phyloP scores from a whole-genome alignment of 805 yeast species.

The Candida schatavii region DNA sequence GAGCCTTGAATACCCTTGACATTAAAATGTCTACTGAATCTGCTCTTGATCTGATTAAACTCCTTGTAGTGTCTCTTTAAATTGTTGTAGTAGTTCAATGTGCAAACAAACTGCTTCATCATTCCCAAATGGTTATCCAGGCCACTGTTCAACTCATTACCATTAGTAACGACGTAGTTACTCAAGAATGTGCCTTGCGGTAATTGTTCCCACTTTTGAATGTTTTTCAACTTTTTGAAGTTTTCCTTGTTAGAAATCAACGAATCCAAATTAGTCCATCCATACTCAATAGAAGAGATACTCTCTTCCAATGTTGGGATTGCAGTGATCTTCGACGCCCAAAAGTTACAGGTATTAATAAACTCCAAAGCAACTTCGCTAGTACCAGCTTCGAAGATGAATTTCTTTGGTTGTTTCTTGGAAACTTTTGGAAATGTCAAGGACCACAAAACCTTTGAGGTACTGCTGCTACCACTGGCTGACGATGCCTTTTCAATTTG shows the following conservation, averaged over 20 bases:
- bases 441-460: slow-evolving; percentile 40
- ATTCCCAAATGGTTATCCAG: slow-evolving; percentile 33
- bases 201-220: slow-evolving; percentile 43
- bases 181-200: slow-evolving; percentile 42
- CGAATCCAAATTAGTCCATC: slow-evolving; percentile 57
- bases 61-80: slow-evolving; percentile 33
- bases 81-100: slow-evolving; percentile 39
- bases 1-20: slow-evolving; percentile 20
- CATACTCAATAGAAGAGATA: slow-evolving; percentile 75
- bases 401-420: slow-evolving; percentile 34
- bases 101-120: slow-evolving; percentile 43
- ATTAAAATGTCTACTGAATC: slow-evolving; percentile 27
- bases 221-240: slow-evolving; percentile 30
- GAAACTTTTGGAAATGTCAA: slow-evolving; percentile 51
- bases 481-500: slow-evolving; percentile 25
- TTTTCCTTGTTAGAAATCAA: slow-evolving; percentile 24
- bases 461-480: slow-evolving; percentile 5
- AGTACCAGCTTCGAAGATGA: slow-evolving; percentile 66
- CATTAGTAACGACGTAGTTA: slow-evolving; percentile 22
- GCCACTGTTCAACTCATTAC: slow-evolving; percentile 14
- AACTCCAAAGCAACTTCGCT: slow-evolving; percentile 65
- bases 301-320: slow-evolving; percentile 69
- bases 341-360: slow-evolving; percentile 78
- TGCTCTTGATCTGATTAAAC: slow-evolving; percentile 27
- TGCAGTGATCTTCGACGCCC: slow-evolving; percentile 85